These are phyloP conservation scores for Colletotrichum acutatum DNA, from an alignment of 2,329 filamentous ascomycete genomes.

Conservation along the genomic window DNA sequence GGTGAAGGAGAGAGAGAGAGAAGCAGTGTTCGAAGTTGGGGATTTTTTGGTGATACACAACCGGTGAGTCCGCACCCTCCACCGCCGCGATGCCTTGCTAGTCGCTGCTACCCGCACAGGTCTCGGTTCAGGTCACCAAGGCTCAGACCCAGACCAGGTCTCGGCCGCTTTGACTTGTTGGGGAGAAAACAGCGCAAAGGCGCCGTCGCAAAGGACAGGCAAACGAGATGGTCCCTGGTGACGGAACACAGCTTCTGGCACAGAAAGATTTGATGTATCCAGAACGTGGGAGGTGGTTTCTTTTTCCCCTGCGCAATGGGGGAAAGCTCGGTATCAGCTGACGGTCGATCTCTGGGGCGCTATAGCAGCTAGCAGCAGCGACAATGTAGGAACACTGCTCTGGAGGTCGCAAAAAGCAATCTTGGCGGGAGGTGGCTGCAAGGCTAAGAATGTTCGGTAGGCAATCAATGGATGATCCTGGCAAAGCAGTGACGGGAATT, in stretches of 20 bases:
- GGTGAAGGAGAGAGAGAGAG: neutral
- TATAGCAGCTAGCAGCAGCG: constrained; percentile 6
- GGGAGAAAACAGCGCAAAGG: constrained; percentile 21
- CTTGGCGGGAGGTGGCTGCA: neutral
- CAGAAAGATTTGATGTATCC: neutral
- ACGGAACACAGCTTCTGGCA: constrained; percentile 7
- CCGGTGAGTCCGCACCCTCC: constrained; percentile 30
- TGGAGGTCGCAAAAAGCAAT: constrained; percentile 3
- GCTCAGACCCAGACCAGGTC: constrained; percentile 26
- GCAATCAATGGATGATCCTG: constrained; percentile 4
- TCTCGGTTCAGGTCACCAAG: constrained; percentile 25
- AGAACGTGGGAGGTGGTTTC: neutral
- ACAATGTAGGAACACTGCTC: constrained; percentile 1
- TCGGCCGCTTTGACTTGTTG: constrained; percentile 33
- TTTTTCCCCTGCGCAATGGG: constrained; percentile 2
- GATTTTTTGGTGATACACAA: constrained; percentile 32
- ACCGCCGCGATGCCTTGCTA: constrained; percentile 20
- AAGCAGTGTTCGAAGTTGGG: constrained; percentile 7
- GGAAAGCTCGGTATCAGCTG: constrained; percentile 31
- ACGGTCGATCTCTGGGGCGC: constrained; percentile 21
- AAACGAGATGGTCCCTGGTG: constrained; percentile 1
- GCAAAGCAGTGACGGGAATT: constrained; percentile 14
- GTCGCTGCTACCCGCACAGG: constrained; percentile 24
- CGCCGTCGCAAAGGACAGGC: constrained; percentile 4
- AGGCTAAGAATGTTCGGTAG: neutral